Percentiles rank a stretch among this genome's conserved stretches.
These are phyloP conservation scores for Pulveroboletus sp. DNA, from an alignment of 768 basidiomycete species.

Conservation along the genomic window DNA sequence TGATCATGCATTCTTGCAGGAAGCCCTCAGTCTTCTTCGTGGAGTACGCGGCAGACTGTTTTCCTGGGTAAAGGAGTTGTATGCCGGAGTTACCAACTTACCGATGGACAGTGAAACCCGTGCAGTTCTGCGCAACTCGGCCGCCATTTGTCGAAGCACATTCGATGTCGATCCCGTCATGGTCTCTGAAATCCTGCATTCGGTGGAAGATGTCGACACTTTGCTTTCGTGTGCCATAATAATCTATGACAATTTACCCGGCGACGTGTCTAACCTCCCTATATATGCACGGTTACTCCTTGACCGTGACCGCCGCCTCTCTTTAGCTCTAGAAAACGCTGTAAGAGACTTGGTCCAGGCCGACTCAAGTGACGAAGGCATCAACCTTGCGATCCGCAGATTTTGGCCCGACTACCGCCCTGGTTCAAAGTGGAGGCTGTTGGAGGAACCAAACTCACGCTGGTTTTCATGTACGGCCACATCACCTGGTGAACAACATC, in stretches of 20 bases:
- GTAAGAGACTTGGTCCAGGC: constrained; percentile 14
- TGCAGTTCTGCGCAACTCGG: constrained; percentile 15
- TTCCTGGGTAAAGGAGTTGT: constrained; percentile 37
- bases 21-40: constrained; percentile 25
- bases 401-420: constrained; percentile 33
- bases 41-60: constrained; percentile 29
- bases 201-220: constrained; percentile 23
- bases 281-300: constrained; percentile 22
- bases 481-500: constrained; percentile 1
- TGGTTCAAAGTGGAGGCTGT: constrained; percentile 23
- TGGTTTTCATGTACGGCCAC: constrained; percentile 30
- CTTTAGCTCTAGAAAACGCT: constrained; percentile 24
- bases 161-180: constrained; percentile 22
- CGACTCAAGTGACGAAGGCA: constrained; percentile 11
- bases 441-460: constrained; percentile 18
- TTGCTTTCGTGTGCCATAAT: constrained; percentile 33
- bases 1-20: constrained; percentile 11
- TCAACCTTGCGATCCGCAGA: constrained; percentile 28
- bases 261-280: neutral
- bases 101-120: constrained; percentile 1
- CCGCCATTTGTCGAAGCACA: constrained; percentile 25
- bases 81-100: constrained; percentile 13
- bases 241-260: constrained; percentile 31
- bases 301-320: constrained; percentile 34
- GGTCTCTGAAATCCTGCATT: constrained; percentile 14